These are phyloP conservation scores for Cordia subcordata DNA, from an alignment of 257 asterid genomes.

Conservation along the genomic window DNA sequence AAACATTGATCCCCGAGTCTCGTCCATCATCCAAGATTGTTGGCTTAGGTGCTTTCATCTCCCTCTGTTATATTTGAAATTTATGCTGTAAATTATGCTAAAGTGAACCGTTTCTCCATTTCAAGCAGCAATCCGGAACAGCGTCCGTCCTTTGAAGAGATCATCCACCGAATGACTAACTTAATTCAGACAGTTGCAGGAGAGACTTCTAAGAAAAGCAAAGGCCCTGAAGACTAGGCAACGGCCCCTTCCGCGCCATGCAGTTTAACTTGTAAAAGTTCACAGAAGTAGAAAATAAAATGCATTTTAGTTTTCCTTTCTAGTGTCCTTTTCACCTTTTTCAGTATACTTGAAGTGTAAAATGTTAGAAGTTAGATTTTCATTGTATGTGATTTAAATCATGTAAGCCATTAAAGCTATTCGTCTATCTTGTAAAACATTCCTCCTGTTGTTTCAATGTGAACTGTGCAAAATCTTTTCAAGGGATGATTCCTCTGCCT, in stretches of 20 bases:
- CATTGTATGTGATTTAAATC: too few species aligned
- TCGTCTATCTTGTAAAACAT: too few species aligned
- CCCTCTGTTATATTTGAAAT: background rate
- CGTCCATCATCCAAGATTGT: slow-evolving; percentile 60
- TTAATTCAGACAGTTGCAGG: slow-evolving; percentile 30
- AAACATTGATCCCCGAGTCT: slow-evolving; percentile 45
- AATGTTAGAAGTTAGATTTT: background rate
- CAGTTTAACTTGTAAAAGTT: background rate
- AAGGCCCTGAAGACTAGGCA: background rate
- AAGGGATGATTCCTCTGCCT: too few species aligned
- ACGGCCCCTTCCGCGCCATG: too few species aligned
- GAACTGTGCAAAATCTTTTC: too few species aligned
- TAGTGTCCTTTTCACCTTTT: background rate
- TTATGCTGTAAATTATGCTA: background rate
- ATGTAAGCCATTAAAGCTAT: too few species aligned
- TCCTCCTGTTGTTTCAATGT: too few species aligned
- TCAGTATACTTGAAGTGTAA: background rate
- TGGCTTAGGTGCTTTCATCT: slow-evolving; percentile 53
- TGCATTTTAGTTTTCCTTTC: background rate
- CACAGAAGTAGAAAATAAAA: background rate
- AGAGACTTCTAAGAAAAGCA: slow-evolving; percentile 13
- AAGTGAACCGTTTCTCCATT: slow-evolving; percentile 4
- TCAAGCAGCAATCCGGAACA: slow-evolving; percentile 43
- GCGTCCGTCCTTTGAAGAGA: slow-evolving; percentile 69
- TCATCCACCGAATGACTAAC: slow-evolving; percentile 38